A percentile compares a stretch with the other conserved stretches of the same genome.
Evolutionary conservation across 2,329 filamentous ascomycete species (phyloP).

Genomic region (Neofusicoccum laricinum): DNA sequence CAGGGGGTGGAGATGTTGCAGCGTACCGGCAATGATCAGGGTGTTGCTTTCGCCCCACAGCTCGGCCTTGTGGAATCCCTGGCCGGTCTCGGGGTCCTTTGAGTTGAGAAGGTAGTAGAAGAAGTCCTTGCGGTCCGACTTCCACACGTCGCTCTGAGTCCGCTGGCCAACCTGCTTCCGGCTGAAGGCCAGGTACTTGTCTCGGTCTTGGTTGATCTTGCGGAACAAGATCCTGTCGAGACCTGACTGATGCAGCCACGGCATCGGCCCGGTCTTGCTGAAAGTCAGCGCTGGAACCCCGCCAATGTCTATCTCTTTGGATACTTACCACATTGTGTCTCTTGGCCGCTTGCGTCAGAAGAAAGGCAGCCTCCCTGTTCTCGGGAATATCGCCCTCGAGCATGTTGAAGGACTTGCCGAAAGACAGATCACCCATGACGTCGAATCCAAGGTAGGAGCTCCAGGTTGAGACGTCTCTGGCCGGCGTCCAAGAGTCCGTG

Average conservation of each 20-base stretch:
- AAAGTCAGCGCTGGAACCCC: background rate
- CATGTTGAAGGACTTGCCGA: slow-evolving; percentile 46
- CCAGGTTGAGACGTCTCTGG: background rate
- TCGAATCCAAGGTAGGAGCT: slow-evolving; percentile 43
- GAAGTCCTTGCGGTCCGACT: slow-evolving; percentile 38
- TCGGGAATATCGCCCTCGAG: slow-evolving; percentile 30
- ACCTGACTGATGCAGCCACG: slow-evolving; percentile 22
- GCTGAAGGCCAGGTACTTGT: slow-evolving; percentile 30
- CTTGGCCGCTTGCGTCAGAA: slow-evolving; percentile 32
- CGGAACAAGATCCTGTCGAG: slow-evolving; percentile 31
- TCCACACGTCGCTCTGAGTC: background rate
- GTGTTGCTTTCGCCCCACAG: slow-evolving; percentile 50
- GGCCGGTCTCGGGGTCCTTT: slow-evolving; percentile 45
- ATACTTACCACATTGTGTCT: slow-evolving; percentile 32
- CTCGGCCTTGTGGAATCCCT: slow-evolving; percentile 44
- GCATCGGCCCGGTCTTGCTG: background rate
- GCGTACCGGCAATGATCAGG: slow-evolving; percentile 43
- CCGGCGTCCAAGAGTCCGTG: background rate
- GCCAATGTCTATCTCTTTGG: too few relatives aligned
- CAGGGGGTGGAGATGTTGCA: background rate
- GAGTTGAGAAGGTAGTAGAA: slow-evolving; percentile 48
- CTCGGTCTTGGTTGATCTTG: slow-evolving; percentile 27
- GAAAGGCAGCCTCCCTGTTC: slow-evolving; percentile 23
- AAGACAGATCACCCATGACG: slow-evolving; percentile 50
- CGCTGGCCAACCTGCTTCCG: slow-evolving; percentile 19